phyloP scores from a whole-genome alignment of 345 rosid species.

The Garcia nutans region DNA sequence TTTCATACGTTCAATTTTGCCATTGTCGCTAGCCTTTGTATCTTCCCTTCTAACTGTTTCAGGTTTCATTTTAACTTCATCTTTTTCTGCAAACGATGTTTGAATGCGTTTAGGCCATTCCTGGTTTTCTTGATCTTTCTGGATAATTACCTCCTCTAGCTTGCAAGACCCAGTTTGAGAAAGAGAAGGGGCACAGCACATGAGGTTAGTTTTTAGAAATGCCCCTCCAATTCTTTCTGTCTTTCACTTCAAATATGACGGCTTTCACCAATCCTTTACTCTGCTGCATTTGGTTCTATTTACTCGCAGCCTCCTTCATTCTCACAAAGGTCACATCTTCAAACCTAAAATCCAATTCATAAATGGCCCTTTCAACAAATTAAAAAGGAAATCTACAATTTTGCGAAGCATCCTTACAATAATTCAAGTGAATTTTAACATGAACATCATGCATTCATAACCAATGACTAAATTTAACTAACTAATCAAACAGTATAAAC shows the following conservation, averaged over 20 bases:
- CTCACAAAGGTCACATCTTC: conserved; percentile 78
- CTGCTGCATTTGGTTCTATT: conserved; percentile 63
- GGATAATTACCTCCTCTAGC: conserved; percentile 77
- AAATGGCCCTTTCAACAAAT: not conserved
- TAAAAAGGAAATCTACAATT: not conserved
- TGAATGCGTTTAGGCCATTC: conserved; percentile 78
- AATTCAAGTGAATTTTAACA: not conserved
- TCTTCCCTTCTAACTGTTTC: too few relatives aligned
- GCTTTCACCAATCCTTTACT: conserved; percentile 83
- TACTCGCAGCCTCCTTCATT: conserved; percentile 61
- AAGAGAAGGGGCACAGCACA: conserved; percentile 64
- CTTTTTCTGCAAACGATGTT: conserved; percentile 57
- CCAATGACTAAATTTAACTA: not conserved
- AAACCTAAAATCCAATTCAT: conserved; percentile 53
- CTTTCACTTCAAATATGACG: conserved; percentile 76
- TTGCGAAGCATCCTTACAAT: not conserved
- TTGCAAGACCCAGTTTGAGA: conserved; percentile 53
- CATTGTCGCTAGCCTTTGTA: too few relatives aligned
- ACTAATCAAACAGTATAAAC: not conserved
- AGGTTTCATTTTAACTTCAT: conserved; percentile 49
- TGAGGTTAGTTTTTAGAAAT: conserved; percentile 41
- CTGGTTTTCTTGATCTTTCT: conserved; percentile 43
- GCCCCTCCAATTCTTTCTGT: conserved; percentile 75
- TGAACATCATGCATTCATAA: not conserved
- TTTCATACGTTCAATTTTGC: too few relatives aligned